Percentiles rank a stretch among this genome's conserved stretches.
phyloP scores from a whole-genome alignment of 345 rosid genomes.

The Salix viminalis region DNA sequence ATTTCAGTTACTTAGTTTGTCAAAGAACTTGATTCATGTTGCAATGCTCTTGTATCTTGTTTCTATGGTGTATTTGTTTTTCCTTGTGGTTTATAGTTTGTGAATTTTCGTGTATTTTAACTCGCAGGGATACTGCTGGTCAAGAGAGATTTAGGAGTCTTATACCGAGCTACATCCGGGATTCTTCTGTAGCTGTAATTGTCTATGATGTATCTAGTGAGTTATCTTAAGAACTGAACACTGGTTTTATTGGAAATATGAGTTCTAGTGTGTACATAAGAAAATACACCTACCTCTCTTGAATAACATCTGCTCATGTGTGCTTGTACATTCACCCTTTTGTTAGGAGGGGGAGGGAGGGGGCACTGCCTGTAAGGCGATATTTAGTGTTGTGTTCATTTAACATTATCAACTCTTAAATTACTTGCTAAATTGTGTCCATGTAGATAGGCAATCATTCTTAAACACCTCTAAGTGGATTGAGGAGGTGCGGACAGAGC shows the following conservation, averaged over 20 bases:
- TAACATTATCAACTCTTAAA: neutral
- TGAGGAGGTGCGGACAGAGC: conserved; percentile 83
- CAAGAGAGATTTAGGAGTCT: conserved; percentile 95
- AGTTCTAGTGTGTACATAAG: neutral
- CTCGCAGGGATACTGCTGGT: conserved; percentile 88
- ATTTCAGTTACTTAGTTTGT: neutral
- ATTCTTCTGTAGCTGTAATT: conserved; percentile 91
- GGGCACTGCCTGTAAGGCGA: neutral
- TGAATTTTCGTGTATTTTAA: neutral
- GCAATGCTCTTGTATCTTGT: neutral
- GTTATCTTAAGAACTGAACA: conserved; percentile 15
- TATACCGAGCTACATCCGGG: conserved; percentile 91
- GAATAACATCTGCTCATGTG: no score
- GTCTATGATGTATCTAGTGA: conserved; percentile 92
- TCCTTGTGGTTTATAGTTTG: conserved; percentile 3
- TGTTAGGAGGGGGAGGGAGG: no score
- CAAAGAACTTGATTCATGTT: neutral
- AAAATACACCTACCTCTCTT: neutral
- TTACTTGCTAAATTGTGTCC: conserved; percentile 4
- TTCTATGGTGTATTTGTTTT: neutral
- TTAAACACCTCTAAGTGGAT: conserved; percentile 91
- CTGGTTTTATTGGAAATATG: neutral
- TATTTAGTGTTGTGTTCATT: neutral
- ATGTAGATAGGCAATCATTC: conserved; percentile 80
- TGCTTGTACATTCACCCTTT: no score